phyloP scores from a whole-genome alignment of 495 filamentous ascomycete genomes.

The Penicillium canescens region DNA sequence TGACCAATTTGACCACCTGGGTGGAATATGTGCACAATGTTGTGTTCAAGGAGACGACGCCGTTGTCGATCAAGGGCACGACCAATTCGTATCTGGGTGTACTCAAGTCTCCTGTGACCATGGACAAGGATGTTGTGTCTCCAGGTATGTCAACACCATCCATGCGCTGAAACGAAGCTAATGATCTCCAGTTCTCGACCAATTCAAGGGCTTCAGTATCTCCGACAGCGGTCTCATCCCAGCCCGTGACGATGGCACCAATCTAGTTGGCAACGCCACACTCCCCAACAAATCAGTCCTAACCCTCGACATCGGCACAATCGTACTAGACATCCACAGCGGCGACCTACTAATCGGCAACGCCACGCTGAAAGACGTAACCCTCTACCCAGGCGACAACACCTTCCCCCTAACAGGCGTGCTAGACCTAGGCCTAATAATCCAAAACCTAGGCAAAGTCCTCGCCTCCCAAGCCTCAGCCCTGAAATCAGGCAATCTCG shows the following conservation, averaged over 20 bases:
- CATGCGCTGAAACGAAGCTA: constrained; percentile 7
- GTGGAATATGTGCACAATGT: constrained; percentile 34
- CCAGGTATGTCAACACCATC: constrained; percentile 25
- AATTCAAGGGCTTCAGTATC: constrained; percentile 32
- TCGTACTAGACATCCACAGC: constrained; percentile 34
- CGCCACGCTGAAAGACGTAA: constrained; percentile 55
- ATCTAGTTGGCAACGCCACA: constrained; percentile 37
- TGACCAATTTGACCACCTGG: constrained; percentile 31
- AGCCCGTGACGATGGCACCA: constrained; percentile 27
- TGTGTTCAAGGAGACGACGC: constrained; percentile 29
- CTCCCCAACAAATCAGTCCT: constrained; percentile 41
- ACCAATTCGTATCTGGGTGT: constrained; percentile 39
- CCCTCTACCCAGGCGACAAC: constrained; percentile 61
- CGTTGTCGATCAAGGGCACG: constrained; percentile 29
- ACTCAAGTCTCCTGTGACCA: constrained; percentile 32
- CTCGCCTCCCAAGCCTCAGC: constrained; percentile 28
- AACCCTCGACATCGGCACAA: constrained; percentile 38
- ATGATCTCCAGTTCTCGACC: constrained; percentile 23
- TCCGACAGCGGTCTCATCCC: constrained; percentile 19
- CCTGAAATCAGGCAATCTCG: constrained; percentile 33
- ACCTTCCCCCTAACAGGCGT: constrained; percentile 45
- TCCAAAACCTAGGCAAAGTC: constrained; percentile 29
- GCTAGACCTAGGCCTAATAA: constrained; percentile 33
- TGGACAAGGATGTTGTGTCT: constrained; percentile 38
- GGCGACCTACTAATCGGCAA: constrained; percentile 49